Evolutionary conservation across 2,329 filamentous ascomycete genomes (phyloP).

Genomic region (Mycosphaerelloides madeirae): DNA sequence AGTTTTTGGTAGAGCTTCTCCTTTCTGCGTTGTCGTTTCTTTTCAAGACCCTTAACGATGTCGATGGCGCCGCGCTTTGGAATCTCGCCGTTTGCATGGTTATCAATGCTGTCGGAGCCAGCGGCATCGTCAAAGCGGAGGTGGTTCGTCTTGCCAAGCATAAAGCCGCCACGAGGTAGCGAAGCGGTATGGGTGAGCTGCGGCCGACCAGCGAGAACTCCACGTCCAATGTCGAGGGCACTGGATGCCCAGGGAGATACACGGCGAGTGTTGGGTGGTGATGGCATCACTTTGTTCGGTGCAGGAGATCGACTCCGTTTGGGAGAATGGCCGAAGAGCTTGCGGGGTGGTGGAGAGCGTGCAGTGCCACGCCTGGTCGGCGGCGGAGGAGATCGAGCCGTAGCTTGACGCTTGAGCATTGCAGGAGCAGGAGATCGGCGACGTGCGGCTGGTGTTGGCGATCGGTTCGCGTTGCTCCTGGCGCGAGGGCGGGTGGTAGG

Average conservation of each 20-base stretch:
- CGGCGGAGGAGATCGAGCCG: slow-evolving; percentile 36
- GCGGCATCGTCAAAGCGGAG: slow-evolving; percentile 38
- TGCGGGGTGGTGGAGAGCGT: slow-evolving; percentile 46
- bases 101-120: slow-evolving; percentile 28
- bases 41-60: slow-evolving; percentile 92
- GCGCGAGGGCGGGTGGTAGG: slow-evolving; percentile 29
- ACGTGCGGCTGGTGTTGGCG: slow-evolving; percentile 25
- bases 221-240: slow-evolving; percentile 42
- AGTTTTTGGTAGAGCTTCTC: slow-evolving; percentile 90
- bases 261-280: slow-evolving; percentile 61
- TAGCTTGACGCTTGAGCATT: slow-evolving; percentile 45
- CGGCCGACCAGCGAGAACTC: slow-evolving; percentile 56
- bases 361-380: slow-evolving; percentile 14
- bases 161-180: slow-evolving; percentile 69
- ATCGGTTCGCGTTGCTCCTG: slow-evolving; percentile 29
- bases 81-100: slow-evolving; percentile 42
- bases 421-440: slow-evolving; percentile 36
- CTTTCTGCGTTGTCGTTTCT: slow-evolving; percentile 85
- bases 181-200: slow-evolving; percentile 76
- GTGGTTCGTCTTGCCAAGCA: slow-evolving; percentile 34
- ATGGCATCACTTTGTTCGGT: slow-evolving; percentile 46
- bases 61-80: slow-evolving; percentile 92
- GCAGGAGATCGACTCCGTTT: slow-evolving; percentile 50
- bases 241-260: slow-evolving; percentile 36
- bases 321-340: slow-evolving; percentile 67